Evolutionary conservation across 306 rosid genomes (phyloP), one percentile per base, ranked within the genome.

Genomic region (Lotus japonicus): DNA sequence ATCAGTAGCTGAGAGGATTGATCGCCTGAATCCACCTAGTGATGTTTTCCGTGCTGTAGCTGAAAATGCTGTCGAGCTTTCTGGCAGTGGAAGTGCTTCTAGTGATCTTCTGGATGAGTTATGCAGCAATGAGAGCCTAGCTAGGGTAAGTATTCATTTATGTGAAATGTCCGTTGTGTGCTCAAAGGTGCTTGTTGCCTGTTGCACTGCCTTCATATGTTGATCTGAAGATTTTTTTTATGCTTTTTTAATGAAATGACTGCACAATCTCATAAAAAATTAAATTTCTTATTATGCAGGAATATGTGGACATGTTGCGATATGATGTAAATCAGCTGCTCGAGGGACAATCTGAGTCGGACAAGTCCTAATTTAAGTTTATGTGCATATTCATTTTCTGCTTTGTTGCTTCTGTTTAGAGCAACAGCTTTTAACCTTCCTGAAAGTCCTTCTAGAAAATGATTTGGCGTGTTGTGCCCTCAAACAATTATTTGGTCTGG

Each of bases 31-130:
- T 81, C 74, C 84, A 44, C 84, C 92, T 0, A 77, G 51, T 28
- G 87, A 85, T 74, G 76, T 88, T 51, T 95, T 95, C 81, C 87
- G 83, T 28, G 85, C 87, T 21, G 70, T 88, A 44, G 95, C 77
- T 59, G 97, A 90, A 79, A 87, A 85, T 73, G 87, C 95, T 42
- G 81, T 76, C 43, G 84, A 28, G 76, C 63, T 82, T 44, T 85
- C 84, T 31, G 88, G 84, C 11, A 55, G 77, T 49, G 83, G 71
- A 83, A 81, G 66, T 71, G 71, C 57, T 76, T 59, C 76, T 15
- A 64, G 70, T 43, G 90, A 73, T 74, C 77, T 90, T 61, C 82
- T 89, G 74, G 85, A 84, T 66, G 96, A 88, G 76, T 75, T 95
- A 66, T 90, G 95, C 85, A 49, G 77, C 39, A 80, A 95, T 23